Percentiles rank a stretch among this genome's conserved stretches.
Conservation (phyloP, 805 yeast species). For the Saturnispora kantuleensis region DNA sequence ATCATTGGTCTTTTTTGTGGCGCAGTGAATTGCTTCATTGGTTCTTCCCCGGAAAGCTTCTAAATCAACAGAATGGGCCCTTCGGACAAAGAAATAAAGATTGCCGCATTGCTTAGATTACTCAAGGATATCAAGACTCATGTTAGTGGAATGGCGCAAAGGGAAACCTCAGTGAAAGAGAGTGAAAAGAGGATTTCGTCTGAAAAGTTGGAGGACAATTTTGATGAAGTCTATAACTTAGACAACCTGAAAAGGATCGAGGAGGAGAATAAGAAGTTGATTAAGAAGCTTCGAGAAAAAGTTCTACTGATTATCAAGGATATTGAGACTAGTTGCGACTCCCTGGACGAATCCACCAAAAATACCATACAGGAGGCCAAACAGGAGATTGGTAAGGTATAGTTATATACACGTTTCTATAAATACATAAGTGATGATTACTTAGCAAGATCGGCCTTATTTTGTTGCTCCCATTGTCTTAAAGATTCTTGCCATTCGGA, state of each 20-base stretch:
- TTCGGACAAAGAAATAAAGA: conserved; percentile 58
- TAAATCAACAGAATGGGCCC: conserved; percentile 42
- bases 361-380: conserved; percentile 19
- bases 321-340: conserved; percentile 17
- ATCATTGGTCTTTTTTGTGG: not conserved
- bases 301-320: conserved; percentile 16
- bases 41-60: not conserved
- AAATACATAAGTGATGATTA: not conserved
- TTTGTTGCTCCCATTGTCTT: conserved; percentile 42
- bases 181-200: conserved; percentile 18
- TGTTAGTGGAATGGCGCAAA: conserved; percentile 39
- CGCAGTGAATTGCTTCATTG: not conserved
- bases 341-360: conserved; percentile 4
- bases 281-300: conserved; percentile 21
- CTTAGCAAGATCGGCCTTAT: conserved; percentile 11
- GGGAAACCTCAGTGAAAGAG: conserved; percentile 8
- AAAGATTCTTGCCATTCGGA: conserved; percentile 65
- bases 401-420: not conserved
- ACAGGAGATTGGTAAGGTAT: conserved; percentile 4
- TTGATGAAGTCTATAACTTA: conserved; percentile 5
- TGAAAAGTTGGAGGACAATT: conserved; percentile 19
- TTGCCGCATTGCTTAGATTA: conserved; percentile 57
- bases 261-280: conserved; percentile 22
- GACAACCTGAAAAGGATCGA: conserved; percentile 13
- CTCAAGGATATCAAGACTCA: conserved; percentile 59